These are phyloP conservation scores for Vitis rotundifolia DNA, from an alignment of 164 flowering plant species.

Conservation along the genomic window DNA sequence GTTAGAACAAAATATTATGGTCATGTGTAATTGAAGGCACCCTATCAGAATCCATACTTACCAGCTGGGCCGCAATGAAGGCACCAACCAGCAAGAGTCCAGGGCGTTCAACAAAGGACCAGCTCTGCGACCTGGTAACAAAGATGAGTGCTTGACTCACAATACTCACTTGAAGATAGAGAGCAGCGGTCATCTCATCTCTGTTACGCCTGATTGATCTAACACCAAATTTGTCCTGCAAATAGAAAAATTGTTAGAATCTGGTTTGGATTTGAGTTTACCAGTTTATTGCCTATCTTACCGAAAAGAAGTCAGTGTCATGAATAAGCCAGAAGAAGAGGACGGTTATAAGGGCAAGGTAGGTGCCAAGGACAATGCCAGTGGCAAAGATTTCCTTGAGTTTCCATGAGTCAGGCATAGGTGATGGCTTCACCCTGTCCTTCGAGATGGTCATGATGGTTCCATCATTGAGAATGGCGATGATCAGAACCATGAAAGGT, in stretches of 20 bases:
- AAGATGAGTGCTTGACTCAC: constrained; percentile 90
- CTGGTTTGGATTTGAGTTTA: not conserved
- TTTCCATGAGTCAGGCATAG: constrained; percentile 86
- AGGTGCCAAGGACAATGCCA: constrained; percentile 69
- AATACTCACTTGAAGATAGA: constrained; percentile 89
- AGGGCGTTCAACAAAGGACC: constrained; percentile 85
- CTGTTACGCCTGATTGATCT: constrained; percentile 33
- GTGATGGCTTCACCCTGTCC: constrained; percentile 93
- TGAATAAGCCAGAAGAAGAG: constrained; percentile 60
- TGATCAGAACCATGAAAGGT: constrained; percentile 87
- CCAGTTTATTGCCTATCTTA: constrained; percentile 23
- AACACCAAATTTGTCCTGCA: constrained; percentile 56
- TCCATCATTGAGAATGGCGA: constrained; percentile 85
- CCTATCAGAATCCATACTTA: constrained; percentile 18
- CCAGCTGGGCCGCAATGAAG: constrained; percentile 71
- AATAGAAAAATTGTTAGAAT: not conserved
- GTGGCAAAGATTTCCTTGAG: constrained; percentile 78
- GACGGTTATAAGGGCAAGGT: constrained; percentile 64
- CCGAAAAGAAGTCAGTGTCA: constrained; percentile 64
- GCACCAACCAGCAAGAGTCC: constrained; percentile 66
- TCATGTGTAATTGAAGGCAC: not conserved
- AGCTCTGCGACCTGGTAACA: constrained; percentile 83
- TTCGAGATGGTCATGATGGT: constrained; percentile 97
- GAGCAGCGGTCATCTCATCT: constrained; percentile 61
- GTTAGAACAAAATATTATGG: not conserved